These are phyloP conservation scores for Calocera cornea DNA, from an alignment of 768 basidiomycete species.

Conservation along the genomic window DNA sequence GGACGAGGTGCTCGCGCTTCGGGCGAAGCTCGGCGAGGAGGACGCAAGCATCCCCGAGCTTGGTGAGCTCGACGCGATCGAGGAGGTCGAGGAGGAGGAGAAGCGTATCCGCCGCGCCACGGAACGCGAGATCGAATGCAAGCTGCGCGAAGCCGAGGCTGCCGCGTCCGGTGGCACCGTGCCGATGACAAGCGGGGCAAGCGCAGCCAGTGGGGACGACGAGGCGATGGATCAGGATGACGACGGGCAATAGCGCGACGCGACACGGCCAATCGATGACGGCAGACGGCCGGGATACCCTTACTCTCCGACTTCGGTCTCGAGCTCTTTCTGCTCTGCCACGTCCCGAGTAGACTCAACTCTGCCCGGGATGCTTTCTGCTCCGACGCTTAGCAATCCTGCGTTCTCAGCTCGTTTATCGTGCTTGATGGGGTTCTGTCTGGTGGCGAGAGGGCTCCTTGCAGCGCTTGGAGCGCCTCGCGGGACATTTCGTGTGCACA, in stretches of 20 bases:
- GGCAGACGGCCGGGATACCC: neutral
- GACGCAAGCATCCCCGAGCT: slow-evolving; percentile 11
- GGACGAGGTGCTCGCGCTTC: slow-evolving; percentile 49
- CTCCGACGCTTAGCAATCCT: neutral
- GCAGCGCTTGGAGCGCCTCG: neutral
- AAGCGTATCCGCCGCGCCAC: neutral
- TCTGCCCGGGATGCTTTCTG: no score
- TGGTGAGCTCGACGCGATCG: slow-evolving; percentile 13
- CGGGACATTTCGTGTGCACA: neutral
- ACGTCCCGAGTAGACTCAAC: no score
- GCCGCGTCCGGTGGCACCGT: neutral
- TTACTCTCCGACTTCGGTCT: neutral
- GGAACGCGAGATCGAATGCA: neutral
- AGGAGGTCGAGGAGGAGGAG: neutral
- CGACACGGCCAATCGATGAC: neutral
- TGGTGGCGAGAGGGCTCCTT: neutral
- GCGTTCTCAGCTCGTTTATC: neutral
- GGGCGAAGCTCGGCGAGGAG: slow-evolving; percentile 17
- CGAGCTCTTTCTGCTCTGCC: no score
- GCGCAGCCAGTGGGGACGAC: neutral
- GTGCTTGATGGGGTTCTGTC: neutral
- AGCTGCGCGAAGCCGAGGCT: neutral
- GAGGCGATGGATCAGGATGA: neutral
- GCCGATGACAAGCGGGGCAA: neutral
- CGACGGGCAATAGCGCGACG: neutral